A percentile compares a stretch with the other conserved stretches of the same genome.
Evolutionary conservation across 2,329 filamentous ascomycete species (phyloP).

Genomic region (Furcasterigmium furcatum): DNA sequence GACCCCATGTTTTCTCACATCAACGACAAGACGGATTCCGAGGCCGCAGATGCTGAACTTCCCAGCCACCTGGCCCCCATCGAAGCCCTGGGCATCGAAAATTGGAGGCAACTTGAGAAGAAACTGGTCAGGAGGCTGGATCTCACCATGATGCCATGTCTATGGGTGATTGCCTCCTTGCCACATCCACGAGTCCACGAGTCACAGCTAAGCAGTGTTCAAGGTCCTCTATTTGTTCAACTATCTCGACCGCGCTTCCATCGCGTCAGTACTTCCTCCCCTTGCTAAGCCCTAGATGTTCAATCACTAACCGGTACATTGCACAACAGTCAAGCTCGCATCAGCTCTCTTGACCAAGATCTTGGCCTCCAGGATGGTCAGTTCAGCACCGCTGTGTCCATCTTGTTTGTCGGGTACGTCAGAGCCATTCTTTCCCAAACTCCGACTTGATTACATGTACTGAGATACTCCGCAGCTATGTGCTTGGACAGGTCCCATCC

Average conservation of each 20-base stretch:
- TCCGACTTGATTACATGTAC: too few relatives aligned
- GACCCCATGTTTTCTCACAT: too few relatives aligned
- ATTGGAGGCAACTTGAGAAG: slow-evolving; percentile 15
- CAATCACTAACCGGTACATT: too few relatives aligned
- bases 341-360: slow-evolving; percentile 13
- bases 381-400: slow-evolving; percentile 16
- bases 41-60: not conserved
- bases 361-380: slow-evolving; percentile 13
- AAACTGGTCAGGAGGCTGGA: slow-evolving; percentile 14
- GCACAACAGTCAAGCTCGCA: slow-evolving; percentile 14
- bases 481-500: slow-evolving; percentile 35
- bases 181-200: too few relatives aligned
- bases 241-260: slow-evolving; percentile 17
- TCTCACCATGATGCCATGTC: slow-evolving; percentile 13
- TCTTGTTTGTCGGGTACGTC: slow-evolving; percentile 4
- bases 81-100: slow-evolving; percentile 13
- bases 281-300: too few relatives aligned
- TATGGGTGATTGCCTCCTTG: too few relatives aligned
- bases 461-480: slow-evolving; percentile 19
- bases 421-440: too few relatives aligned
- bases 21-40: too few relatives aligned
- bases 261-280: slow-evolving; percentile 14
- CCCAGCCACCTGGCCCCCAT: slow-evolving; percentile 3
- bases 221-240: slow-evolving; percentile 18
- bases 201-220: too few relatives aligned